A percentile compares a stretch with the other conserved stretches of the same genome.
phyloP scores from a whole-genome alignment of 306 rosid genomes.

The Oxytropis ochrocephala region DNA sequence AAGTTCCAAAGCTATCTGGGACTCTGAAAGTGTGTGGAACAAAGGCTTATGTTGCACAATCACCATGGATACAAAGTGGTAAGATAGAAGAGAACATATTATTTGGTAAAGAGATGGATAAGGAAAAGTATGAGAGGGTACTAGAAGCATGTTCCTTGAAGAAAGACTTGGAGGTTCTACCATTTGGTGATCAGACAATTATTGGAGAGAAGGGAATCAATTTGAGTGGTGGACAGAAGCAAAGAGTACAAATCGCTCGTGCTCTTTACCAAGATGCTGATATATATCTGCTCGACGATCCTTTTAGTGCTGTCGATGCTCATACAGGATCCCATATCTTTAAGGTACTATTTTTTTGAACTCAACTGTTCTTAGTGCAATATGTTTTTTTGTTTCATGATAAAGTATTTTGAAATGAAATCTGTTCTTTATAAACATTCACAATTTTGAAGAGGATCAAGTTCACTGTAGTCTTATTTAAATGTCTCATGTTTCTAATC shows the following conservation, averaged over 20 bases:
- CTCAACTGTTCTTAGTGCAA: background rate
- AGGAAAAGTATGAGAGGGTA: slow-evolving; percentile 58
- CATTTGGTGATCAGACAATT: slow-evolving; percentile 78
- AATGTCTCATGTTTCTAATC: background rate
- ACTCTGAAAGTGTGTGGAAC: slow-evolving; percentile 59
- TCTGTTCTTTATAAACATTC: background rate
- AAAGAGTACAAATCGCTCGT: slow-evolving; percentile 81
- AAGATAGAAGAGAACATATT: slow-evolving; percentile 70
- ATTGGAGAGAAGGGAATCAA: slow-evolving; percentile 87
- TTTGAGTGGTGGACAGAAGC: slow-evolving; percentile 90
- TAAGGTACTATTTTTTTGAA: slow-evolving; percentile 36
- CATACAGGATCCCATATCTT: slow-evolving; percentile 91
- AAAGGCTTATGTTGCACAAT: slow-evolving; percentile 85
- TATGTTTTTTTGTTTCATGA: background rate
- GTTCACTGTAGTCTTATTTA: background rate
- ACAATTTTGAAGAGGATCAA: background rate
- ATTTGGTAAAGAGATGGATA: slow-evolving; percentile 69
- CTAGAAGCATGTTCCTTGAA: slow-evolving; percentile 71
- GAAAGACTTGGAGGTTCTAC: slow-evolving; percentile 65
- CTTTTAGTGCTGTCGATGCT: slow-evolving; percentile 93
- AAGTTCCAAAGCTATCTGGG: slow-evolving; percentile 74
- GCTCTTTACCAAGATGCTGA: slow-evolving; percentile 79
- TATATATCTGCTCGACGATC: slow-evolving; percentile 79
- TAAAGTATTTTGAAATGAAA: background rate
- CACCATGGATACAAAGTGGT: slow-evolving; percentile 91